These are phyloP conservation scores for Priceomyces fermenticarens DNA, from an alignment of 805 yeast species.

Conservation along the genomic window DNA sequence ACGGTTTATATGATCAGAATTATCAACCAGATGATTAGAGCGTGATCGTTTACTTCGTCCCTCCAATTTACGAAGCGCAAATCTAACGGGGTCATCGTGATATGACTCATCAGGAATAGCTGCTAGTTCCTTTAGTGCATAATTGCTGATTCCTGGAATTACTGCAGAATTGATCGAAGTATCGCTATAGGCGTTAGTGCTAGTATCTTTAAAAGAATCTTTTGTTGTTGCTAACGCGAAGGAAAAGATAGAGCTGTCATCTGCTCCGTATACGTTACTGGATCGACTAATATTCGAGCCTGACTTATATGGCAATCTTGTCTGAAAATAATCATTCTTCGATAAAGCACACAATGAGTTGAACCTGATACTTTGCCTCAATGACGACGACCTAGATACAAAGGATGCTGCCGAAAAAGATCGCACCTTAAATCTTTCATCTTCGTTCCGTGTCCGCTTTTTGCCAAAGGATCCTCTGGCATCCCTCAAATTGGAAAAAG, in stretches of 20 bases:
- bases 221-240: constrained; percentile 19
- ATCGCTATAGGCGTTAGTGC: constrained; percentile 7
- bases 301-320: constrained; percentile 4
- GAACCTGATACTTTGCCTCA: constrained; percentile 30
- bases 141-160: constrained; percentile 50
- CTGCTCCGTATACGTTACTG: constrained; percentile 23
- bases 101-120: constrained; percentile 78
- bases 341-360: constrained; percentile 39
- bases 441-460: neutral
- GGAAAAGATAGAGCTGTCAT: constrained; percentile 36
- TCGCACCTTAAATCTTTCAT: constrained; percentile 1
- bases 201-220: constrained; percentile 11
- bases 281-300: constrained; percentile 10
- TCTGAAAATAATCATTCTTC: constrained; percentile 14
- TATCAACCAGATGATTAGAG: constrained; percentile 1
- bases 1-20: neutral
- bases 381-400: constrained; percentile 21
- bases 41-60: constrained; percentile 43
- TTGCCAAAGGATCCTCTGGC: constrained; percentile 13
- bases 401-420: constrained; percentile 16
- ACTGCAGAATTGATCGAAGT: constrained; percentile 40
- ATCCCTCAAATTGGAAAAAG: constrained; percentile 46
- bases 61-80: constrained; percentile 75
- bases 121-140: constrained; percentile 57
- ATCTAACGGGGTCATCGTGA: constrained; percentile 66